Base-by-base conservation (phyloP, 2,329 filamentous ascomycete genomes). In the Bertia moriformis region DNA sequence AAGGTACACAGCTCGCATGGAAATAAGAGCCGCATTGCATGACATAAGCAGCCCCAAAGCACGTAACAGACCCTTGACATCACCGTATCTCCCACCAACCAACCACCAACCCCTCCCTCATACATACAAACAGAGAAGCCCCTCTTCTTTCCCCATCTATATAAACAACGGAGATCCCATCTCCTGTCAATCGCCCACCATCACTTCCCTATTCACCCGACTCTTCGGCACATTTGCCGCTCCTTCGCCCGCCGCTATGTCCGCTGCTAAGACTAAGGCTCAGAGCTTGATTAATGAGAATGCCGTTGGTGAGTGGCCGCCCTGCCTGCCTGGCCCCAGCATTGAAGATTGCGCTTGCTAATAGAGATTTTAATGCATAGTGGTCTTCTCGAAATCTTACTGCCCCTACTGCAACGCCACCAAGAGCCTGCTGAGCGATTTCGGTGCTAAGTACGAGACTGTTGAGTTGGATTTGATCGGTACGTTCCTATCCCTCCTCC, bases 341-440 rank as follows among this genome's bases (percentile, higher is more conserved):
- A 37, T 27, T 37, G 44, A 30, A 22, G 17, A 14, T 39, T 35
- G 17, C 30, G 20, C 19, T 4, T 24, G 22, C 3, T 29, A n/a
- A 40, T 40, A 36, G 41, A 42, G 18, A 27, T 41, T 10, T 36
- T 10, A 12, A 35, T 33, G 15, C 13, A 19, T 38, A 84, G 83
- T 91, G 52, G 84, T 98, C 58, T 98, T 98, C 73, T 88, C 82
- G 63, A 98, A 98, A 69, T 85, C 81, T 14, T 94, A 86, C 67
- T 98, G 91, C 73, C 87, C 88, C 12, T 93, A 93, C 73, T 96
- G 89, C 72, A 70, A 64, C 42, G 69, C 78, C 43, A 77, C 81
- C 49, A 96, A 96, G 77, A 54, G 68, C 41, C 69, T 85, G 38
- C 67, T 98, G 50, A 73, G 69, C 53, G 66, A 75, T 42, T 50